Base-by-base conservation (phyloP, 441 rosid species). In the Brassica balearica region DNA sequence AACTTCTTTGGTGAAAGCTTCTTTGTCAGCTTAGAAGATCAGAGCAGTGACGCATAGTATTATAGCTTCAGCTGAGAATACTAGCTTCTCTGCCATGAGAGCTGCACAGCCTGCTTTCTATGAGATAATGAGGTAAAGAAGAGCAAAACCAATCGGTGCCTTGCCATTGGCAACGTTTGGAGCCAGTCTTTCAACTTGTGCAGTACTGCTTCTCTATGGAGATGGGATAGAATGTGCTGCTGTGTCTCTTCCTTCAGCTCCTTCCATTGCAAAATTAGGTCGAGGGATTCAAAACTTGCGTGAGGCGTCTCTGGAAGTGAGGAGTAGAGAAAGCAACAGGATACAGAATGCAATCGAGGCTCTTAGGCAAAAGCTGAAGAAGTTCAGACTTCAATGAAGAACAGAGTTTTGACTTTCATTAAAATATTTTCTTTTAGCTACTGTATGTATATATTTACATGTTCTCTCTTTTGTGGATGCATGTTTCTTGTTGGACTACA, bases 41-140 rank as follows among this genome's bases (percentile, higher is more conserved):
- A 77, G 91, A 72, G 84, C 86, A 10, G 91, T 93, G 48, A 85
- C 88, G 69, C 98, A 91, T 56, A 83, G 96, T 36, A 82, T 89
- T 14, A 89, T 93, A 76, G 92, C 93, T 68, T 95, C 97, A 12
- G 90, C 85, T 2, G 97, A 93, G 85, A 93, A 90, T 79, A 95
- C 99, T 17, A 91, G 99, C 81, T 86, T 95, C 67, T 89, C 97
- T 72, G 97, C 97, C 22, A 91, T 88, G 98, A 89, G 98, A 87
- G 80, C 92, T 10, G 94, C 98, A 3, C 19, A 17, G 17, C 17
- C 17, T 17, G 17, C 17, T 0, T 89, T 95, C 79, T 95, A 91
- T 76, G 93, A 95, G 84, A 95, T 95, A 75, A 93, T 95, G 98
- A 84, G 98, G 87, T 88, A 86, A 76, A 85, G 98, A 68, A 79